These are phyloP conservation scores for Crucihimalaya himalaica DNA, from an alignment of 345 rosid species.

Conservation along the genomic window DNA sequence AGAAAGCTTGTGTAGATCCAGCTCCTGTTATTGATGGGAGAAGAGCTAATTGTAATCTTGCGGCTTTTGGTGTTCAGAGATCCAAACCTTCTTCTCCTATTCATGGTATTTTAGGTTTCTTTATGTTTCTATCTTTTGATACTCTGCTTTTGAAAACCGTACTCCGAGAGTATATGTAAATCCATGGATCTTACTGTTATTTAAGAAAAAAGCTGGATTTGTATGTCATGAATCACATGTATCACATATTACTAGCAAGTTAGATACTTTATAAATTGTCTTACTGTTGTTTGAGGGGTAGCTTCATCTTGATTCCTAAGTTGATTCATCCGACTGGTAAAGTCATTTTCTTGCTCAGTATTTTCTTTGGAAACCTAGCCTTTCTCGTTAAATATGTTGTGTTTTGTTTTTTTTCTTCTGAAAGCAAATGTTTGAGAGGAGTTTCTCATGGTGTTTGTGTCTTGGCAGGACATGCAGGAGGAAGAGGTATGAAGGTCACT, in stretches of 20 bases:
- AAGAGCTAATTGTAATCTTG: conserved; percentile 96
- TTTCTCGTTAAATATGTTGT: conserved; percentile 3
- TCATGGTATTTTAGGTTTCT: conserved; percentile 52
- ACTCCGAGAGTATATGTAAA: neutral
- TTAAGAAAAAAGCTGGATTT: neutral
- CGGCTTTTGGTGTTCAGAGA: conserved; percentile 93
- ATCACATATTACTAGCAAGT: neutral
- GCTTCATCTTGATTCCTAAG: conserved; percentile 8
- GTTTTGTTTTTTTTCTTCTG: conserved; percentile 1
- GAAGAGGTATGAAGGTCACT: conserved; percentile 70
- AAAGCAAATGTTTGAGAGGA: neutral
- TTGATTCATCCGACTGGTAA: neutral
- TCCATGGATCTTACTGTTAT: neutral
- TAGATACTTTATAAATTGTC: neutral
- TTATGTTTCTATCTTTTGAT: neutral
- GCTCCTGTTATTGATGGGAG: conserved; percentile 97
- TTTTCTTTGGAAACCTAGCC: neutral
- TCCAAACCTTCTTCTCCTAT: conserved; percentile 94
- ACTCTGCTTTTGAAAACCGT: neutral
- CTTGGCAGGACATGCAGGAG: conserved; percentile 49
- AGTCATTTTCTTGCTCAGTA: neutral
- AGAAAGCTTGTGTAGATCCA: conserved; percentile 90
- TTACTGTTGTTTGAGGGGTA: conserved; percentile 1
- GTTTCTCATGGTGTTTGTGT: conserved; percentile 26
- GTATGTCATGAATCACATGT: conserved; percentile 9